Conservation (phyloP, 2,329 filamentous ascomycete species). For the Colletotrichum abscissum region DNA sequence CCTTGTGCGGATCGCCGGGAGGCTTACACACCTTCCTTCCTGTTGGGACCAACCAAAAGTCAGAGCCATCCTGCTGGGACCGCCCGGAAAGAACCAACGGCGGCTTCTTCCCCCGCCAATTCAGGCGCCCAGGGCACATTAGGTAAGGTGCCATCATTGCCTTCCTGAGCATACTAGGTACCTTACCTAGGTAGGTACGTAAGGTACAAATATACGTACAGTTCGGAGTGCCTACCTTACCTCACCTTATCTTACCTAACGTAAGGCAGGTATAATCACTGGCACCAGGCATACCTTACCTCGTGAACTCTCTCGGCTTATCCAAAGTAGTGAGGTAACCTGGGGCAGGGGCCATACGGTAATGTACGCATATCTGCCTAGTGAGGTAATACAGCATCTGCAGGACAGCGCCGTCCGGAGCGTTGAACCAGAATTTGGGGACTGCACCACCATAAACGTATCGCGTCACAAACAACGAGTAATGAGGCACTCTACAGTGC, state of each 20-base stretch:
- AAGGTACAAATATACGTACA: too few species aligned
- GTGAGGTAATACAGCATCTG: not conserved
- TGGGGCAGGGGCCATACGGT: too few species aligned
- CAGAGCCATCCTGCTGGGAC: slow-evolving; percentile 12
- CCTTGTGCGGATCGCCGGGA: slow-evolving; percentile 22
- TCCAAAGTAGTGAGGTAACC: too few species aligned
- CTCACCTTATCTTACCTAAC: too few species aligned
- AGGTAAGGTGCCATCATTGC: not conserved
- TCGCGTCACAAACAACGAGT: not conserved
- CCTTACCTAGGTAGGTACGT: too few species aligned
- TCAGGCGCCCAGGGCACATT: not conserved
- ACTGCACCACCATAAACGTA: not conserved
- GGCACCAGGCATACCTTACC: too few species aligned
- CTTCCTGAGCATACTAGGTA: not conserved
- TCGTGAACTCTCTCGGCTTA: too few species aligned
- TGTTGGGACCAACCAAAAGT: slow-evolving; percentile 15
- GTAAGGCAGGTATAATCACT: too few species aligned
- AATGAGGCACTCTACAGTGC: not conserved
- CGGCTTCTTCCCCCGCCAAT: not conserved
- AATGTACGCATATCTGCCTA: not conserved
- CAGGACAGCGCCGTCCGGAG: not conserved
- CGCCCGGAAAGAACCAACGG: not conserved
- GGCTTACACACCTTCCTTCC: slow-evolving; percentile 19
- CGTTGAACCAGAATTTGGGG: slow-evolving; percentile 25
- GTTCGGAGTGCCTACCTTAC: too few species aligned